Conservation (phyloP, 345 rosid species). For the Citrus trifoliata region DNA sequence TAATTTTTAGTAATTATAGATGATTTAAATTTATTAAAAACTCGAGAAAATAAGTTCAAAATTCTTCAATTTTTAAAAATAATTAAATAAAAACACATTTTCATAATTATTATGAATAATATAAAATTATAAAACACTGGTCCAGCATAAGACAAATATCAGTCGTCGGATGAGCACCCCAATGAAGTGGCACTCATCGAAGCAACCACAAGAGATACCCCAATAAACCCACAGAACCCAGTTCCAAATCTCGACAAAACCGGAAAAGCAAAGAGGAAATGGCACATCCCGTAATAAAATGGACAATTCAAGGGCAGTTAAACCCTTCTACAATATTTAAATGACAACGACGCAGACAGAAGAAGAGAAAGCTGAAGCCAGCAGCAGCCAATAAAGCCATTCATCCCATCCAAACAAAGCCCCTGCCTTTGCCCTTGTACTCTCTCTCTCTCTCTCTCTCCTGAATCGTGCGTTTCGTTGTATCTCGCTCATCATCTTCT, state of each 20-base stretch:
- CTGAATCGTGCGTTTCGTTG: conserved; percentile 12
- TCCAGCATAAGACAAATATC: background rate
- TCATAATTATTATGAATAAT: too few species aligned
- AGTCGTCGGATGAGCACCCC: background rate
- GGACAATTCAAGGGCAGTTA: conserved; percentile 15
- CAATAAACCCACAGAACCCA: background rate
- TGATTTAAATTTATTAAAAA: background rate
- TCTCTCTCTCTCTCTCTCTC: background rate
- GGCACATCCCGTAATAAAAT: conserved; percentile 17
- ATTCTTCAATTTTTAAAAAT: too few species aligned
- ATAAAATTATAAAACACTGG: background rate
- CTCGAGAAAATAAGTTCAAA: too few species aligned
- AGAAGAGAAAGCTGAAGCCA: background rate
- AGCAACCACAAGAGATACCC: background rate
- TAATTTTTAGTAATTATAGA: background rate
- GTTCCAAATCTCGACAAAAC: conserved; percentile 5
- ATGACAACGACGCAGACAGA: conserved; percentile 23
- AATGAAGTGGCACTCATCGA: background rate
- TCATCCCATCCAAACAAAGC: conserved; percentile 21
- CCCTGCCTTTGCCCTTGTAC: background rate
- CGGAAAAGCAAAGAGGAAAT: background rate
- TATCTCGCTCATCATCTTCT: conserved; percentile 27
- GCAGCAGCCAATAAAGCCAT: conserved; percentile 25
- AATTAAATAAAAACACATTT: background rate
- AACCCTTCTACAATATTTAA: conserved; percentile 18